These are phyloP conservation scores for Asterophora parasitica DNA, from an alignment of 768 basidiomycete genomes.

Conservation along the genomic window DNA sequence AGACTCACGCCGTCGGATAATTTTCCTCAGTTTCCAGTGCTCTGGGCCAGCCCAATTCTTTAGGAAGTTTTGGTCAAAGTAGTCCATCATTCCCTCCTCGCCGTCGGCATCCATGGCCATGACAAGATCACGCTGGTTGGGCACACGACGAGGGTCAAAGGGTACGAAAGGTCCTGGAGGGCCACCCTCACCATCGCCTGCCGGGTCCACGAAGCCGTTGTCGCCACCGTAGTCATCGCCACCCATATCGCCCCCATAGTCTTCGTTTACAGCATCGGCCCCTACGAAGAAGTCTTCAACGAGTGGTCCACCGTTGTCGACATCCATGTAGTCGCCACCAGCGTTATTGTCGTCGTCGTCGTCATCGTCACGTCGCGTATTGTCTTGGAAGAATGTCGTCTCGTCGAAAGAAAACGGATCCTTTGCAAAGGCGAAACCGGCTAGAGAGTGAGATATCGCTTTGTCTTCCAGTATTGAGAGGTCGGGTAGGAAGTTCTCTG, in stretches of 20 bases:
- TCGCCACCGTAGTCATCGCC: conserved; percentile 39
- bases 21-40: conserved; percentile 92
- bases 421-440: conserved; percentile 78
- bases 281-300: conserved; percentile 69
- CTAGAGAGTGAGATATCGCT: conserved; percentile 77
- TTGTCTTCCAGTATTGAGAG: conserved; percentile 56
- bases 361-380: conserved; percentile 37
- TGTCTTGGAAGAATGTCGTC: conserved; percentile 53
- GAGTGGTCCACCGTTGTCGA: conserved; percentile 35
- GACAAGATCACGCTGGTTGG: conserved; percentile 74
- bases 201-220: conserved; percentile 40
- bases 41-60: conserved; percentile 99
- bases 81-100: conserved; percentile 67
- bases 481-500: conserved; percentile 73
- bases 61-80: conserved; percentile 81
- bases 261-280: conserved; percentile 36
- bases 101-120: conserved; percentile 74
- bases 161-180: conserved; percentile 54
- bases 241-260: conserved; percentile 21
- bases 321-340: conserved; percentile 36
- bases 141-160: conserved; percentile 81
- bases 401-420: conserved; percentile 61
- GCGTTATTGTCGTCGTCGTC: conserved; percentile 43
- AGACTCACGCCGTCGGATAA: conserved; percentile 68
- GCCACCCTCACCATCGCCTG: conserved; percentile 36